phyloP scores from a whole-genome alignment of 192 early-diverging fungal species.

The Linderina pennispora region DNA sequence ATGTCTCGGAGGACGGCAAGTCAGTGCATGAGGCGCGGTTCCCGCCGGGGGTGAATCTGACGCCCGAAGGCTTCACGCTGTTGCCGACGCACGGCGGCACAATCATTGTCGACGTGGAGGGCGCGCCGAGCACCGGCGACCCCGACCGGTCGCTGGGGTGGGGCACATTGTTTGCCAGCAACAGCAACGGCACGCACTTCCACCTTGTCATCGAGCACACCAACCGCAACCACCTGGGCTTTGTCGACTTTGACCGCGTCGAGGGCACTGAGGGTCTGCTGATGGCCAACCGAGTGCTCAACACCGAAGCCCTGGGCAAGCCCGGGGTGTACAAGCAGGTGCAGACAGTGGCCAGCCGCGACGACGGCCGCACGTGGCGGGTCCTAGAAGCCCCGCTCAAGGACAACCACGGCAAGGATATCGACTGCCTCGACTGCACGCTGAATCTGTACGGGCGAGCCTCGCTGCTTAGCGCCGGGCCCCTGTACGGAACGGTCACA shows the following conservation, averaged over 20 bases:
- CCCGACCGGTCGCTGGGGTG: conserved; percentile 29
- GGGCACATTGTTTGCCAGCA: conserved; percentile 78
- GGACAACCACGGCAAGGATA: conserved; percentile 17
- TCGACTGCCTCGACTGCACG: conserved; percentile 51
- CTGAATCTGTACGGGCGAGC: conserved; percentile 80
- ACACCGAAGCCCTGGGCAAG: conserved; percentile 57
- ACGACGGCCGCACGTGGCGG: conserved; percentile 78
- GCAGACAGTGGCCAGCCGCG: conserved; percentile 75
- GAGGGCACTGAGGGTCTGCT: conserved; percentile 79
- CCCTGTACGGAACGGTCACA: conserved; percentile 59
- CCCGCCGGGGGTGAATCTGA: conserved; percentile 72
- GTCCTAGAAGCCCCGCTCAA: conserved; percentile 49
- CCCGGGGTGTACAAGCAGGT: conserved; percentile 55
- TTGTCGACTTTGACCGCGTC: conserved; percentile 91
- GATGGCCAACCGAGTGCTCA: conserved; percentile 82
- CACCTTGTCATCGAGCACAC: conserved; percentile 69
- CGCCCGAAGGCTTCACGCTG: conserved; percentile 78
- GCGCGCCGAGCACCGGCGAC: conserved; percentile 43
- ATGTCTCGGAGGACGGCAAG: conserved; percentile 70
- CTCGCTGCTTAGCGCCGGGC: conserved; percentile 41
- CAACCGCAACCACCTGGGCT: conserved; percentile 63
- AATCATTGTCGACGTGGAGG: conserved; percentile 74
- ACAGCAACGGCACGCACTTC: conserved; percentile 77
- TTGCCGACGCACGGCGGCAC: conserved; percentile 75
- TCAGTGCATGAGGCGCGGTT: conserved; percentile 69